These are phyloP conservation scores for Berberis vulgaris DNA, from an alignment of 164 flowering plant species.

Conservation along the genomic window DNA sequence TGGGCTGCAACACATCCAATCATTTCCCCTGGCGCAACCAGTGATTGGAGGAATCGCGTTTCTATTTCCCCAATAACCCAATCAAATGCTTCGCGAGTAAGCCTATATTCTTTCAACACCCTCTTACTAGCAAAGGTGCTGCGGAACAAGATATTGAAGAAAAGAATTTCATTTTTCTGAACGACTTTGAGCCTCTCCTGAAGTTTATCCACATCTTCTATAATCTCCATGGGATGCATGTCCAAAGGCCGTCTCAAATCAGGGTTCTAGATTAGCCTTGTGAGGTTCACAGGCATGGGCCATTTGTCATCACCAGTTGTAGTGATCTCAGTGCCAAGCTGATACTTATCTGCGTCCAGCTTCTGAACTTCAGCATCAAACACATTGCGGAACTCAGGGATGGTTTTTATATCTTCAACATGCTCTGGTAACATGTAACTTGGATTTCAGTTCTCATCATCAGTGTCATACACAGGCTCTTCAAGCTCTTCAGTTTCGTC, in stretches of 20 bases:
- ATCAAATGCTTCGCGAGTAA: constrained; percentile 56
- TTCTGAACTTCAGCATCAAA: constrained; percentile 94
- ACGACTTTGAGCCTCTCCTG: constrained; percentile 94
- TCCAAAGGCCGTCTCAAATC: constrained; percentile 79
- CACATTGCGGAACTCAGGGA: constrained; percentile 78
- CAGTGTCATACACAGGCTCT: too few species aligned
- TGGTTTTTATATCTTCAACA: constrained; percentile 80
- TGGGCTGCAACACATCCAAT: constrained; percentile 99
- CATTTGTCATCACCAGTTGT: constrained; percentile 83
- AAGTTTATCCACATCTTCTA: constrained; percentile 90
- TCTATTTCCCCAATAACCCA: constrained; percentile 99
- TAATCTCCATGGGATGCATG: constrained; percentile 97
- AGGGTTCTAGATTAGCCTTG: constrained; percentile 90
- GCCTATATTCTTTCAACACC: constrained; percentile 54
- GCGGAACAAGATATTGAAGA: constrained; percentile 82
- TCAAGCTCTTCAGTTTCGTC: too few species aligned
- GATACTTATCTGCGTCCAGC: constrained; percentile 76
- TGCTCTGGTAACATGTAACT: constrained; percentile 74
- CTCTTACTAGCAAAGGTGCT: constrained; percentile 93
- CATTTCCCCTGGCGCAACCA: constrained; percentile 99
- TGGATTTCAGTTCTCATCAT: constrained; percentile 66
- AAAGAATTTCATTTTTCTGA: constrained; percentile 91
- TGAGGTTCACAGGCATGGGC: constrained; percentile 93
- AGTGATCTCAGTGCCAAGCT: constrained; percentile 89
- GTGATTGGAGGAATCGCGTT: constrained; percentile 84